These are phyloP conservation scores for Diaporthe ampelina DNA, from an alignment of 2,329 filamentous ascomycete species.

Conservation along the genomic window DNA sequence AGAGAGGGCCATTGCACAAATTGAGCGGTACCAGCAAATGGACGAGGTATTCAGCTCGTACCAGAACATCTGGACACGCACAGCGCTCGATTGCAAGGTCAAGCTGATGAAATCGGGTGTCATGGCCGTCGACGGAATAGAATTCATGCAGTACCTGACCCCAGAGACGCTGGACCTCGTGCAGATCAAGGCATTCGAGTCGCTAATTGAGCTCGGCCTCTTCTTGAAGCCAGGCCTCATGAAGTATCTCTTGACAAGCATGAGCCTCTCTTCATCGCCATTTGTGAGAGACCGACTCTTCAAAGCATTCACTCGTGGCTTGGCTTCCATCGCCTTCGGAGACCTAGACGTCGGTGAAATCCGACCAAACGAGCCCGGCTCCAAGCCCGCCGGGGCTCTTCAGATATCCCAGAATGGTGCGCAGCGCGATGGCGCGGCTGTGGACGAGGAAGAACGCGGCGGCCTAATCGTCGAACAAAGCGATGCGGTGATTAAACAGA, in stretches of 20 bases:
- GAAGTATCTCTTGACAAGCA: slow-evolving; percentile 67
- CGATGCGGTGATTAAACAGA: slow-evolving; percentile 57
- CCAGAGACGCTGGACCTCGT: slow-evolving; percentile 74
- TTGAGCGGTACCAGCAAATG: slow-evolving; percentile 76
- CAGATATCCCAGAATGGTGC: slow-evolving; percentile 8
- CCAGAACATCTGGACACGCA: slow-evolving; percentile 76
- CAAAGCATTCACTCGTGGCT: slow-evolving; percentile 69
- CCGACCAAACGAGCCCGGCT: slow-evolving; percentile 19
- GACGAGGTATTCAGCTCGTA: slow-evolving; percentile 79
- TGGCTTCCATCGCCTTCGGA: slow-evolving; percentile 75
- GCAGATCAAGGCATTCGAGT: slow-evolving; percentile 76
- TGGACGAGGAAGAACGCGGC: slow-evolving; percentile 51
- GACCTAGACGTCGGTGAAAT: slow-evolving; percentile 54
- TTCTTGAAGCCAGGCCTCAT: slow-evolving; percentile 69
- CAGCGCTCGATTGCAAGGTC: slow-evolving; percentile 73
- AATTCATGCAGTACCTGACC: slow-evolving; percentile 75
- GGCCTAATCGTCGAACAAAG: slow-evolving; percentile 64
- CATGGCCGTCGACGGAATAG: slow-evolving; percentile 65
- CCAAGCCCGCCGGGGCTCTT: slow-evolving; percentile 20
- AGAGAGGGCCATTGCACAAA: slow-evolving; percentile 70
- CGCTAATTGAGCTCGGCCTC: slow-evolving; percentile 73
- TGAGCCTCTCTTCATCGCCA: slow-evolving; percentile 74
- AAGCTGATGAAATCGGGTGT: slow-evolving; percentile 75
- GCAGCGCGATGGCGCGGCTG: slow-evolving; percentile 33
- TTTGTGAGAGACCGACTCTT: slow-evolving; percentile 73